These are phyloP conservation scores for Vaccinium darrowii DNA, from an alignment of 148 eudicot genomes.

Conservation along the genomic window DNA sequence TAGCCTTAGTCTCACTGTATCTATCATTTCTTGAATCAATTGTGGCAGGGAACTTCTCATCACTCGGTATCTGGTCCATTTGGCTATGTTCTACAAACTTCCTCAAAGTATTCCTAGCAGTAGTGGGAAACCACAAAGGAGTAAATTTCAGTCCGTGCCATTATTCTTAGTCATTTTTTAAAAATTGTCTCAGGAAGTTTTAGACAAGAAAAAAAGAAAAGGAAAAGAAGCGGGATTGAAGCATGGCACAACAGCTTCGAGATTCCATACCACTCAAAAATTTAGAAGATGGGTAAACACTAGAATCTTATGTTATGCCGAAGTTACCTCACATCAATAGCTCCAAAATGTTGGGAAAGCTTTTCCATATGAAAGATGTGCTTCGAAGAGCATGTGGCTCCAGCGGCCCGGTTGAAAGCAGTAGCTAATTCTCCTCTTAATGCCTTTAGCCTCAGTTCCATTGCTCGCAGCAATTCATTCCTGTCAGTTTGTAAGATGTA, in stretches of 20 bases:
- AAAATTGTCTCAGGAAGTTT: neutral
- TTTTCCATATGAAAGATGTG: conserved; percentile 53
- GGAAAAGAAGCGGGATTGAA: neutral
- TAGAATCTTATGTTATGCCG: neutral
- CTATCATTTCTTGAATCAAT: conserved; percentile 30
- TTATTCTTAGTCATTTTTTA: neutral
- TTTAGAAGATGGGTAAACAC: neutral
- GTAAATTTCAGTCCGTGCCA: neutral
- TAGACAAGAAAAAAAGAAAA: neutral
- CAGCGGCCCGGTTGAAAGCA: conserved; percentile 66
- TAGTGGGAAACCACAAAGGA: conserved; percentile 14
- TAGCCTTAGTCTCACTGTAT: conserved; percentile 30
- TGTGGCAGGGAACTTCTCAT: conserved; percentile 23
- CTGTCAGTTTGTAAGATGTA: conserved; percentile 37
- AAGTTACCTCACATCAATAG: conserved; percentile 56
- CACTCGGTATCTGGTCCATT: conserved; percentile 26
- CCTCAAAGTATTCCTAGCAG: conserved; percentile 50
- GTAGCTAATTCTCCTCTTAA: conserved; percentile 63
- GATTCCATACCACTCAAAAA: neutral
- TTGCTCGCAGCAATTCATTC: conserved; percentile 87
- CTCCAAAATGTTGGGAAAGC: conserved; percentile 70
- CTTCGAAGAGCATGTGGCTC: conserved; percentile 39
- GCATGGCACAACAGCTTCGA: neutral
- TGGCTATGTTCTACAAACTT: conserved; percentile 50
- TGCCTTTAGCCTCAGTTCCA: conserved; percentile 77